These are phyloP conservation scores for Stemphylium lycopersici DNA, from an alignment of 2,329 filamentous ascomycete genomes.

Conservation along the genomic window DNA sequence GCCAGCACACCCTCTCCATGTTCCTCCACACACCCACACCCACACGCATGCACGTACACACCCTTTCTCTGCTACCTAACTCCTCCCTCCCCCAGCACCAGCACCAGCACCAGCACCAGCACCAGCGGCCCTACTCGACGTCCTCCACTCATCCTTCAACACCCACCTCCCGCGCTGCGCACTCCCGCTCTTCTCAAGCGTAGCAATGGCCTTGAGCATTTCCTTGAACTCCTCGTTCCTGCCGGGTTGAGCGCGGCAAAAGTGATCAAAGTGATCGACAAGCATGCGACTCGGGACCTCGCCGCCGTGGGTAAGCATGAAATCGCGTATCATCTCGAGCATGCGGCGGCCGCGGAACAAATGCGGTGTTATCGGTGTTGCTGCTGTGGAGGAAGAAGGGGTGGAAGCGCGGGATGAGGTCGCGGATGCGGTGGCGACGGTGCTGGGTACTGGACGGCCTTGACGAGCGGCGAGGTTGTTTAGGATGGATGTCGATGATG, in stretches of 20 bases:
- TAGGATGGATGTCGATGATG: slow-evolving; percentile 51
- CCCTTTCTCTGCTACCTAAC: background rate
- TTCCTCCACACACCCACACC: too few relatives aligned
- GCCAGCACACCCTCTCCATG: too few relatives aligned
- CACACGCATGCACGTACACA: background rate
- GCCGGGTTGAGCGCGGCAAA: slow-evolving; percentile 71
- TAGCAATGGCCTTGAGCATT: slow-evolving; percentile 78
- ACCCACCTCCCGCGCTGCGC: slow-evolving; percentile 61
- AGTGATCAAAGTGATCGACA: slow-evolving; percentile 86
- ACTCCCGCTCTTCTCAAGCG: slow-evolving; percentile 64
- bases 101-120: too few relatives aligned
- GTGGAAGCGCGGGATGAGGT: slow-evolving; percentile 38
- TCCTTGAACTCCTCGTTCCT: slow-evolving; percentile 77
- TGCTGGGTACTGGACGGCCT: slow-evolving; percentile 27
- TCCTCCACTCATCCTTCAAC: slow-evolving; percentile 61
- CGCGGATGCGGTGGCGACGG: slow-evolving; percentile 12
- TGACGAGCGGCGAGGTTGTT: slow-evolving; percentile 53
- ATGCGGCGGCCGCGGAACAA: slow-evolving; percentile 51
- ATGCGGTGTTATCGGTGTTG: slow-evolving; percentile 24
- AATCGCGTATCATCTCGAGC: slow-evolving; percentile 70
- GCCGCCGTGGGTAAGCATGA: slow-evolving; percentile 78
- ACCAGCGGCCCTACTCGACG: background rate
- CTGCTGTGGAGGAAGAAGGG: slow-evolving; percentile 17
- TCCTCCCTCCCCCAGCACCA: background rate
- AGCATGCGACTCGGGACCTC: slow-evolving; percentile 81